Percentiles rank a stretch among this genome's conserved stretches.
These are phyloP conservation scores for Phialemoniopsis sp. DNA, from an alignment of 2,329 filamentous ascomycete species.

Conservation along the genomic window DNA sequence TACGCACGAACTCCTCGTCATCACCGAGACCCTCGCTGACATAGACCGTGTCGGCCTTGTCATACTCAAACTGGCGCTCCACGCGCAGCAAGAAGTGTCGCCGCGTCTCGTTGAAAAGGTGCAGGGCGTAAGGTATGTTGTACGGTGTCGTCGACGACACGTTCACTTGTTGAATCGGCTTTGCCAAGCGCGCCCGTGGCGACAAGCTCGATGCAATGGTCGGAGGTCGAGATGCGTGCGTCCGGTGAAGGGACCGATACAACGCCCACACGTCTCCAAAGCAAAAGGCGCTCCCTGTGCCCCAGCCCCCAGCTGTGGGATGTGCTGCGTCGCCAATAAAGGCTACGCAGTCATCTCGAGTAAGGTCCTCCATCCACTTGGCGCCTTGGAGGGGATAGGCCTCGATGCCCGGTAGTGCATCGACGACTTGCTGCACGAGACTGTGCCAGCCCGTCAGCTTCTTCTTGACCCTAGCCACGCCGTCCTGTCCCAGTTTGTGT, in stretches of 20 bases:
- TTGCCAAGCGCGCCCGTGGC: neutral
- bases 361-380: slow-evolving; percentile 6
- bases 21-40: slow-evolving; percentile 2
- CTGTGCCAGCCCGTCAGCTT: slow-evolving; percentile 4
- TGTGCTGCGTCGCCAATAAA: slow-evolving; percentile 11
- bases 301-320: slow-evolving; percentile 7
- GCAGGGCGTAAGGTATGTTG: slow-evolving; percentile 5
- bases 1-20: slow-evolving; percentile 3
- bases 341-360: slow-evolving; percentile 4
- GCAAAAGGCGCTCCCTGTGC: slow-evolving; percentile 5
- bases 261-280: slow-evolving; percentile 8
- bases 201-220: slow-evolving; percentile 1
- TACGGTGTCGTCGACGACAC: neutral
- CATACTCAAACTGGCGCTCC: slow-evolving; percentile 4
- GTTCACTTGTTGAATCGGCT: too few relatives aligned
- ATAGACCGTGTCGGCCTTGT: slow-evolving; percentile 3
- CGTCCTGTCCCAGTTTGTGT: slow-evolving; percentile 4
- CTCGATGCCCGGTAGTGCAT: slow-evolving; percentile 5
- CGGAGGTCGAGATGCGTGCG: neutral
- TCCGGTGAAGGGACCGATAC: slow-evolving; percentile 5
- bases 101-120: slow-evolving; percentile 7
- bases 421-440: slow-evolving; percentile 4
- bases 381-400: slow-evolving; percentile 7
- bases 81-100: slow-evolving; percentile 7
- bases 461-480: slow-evolving; percentile 4